Evolutionary conservation across 805 yeast species (phyloP).

Genomic region (Kodamaea jinghongensis): DNA sequence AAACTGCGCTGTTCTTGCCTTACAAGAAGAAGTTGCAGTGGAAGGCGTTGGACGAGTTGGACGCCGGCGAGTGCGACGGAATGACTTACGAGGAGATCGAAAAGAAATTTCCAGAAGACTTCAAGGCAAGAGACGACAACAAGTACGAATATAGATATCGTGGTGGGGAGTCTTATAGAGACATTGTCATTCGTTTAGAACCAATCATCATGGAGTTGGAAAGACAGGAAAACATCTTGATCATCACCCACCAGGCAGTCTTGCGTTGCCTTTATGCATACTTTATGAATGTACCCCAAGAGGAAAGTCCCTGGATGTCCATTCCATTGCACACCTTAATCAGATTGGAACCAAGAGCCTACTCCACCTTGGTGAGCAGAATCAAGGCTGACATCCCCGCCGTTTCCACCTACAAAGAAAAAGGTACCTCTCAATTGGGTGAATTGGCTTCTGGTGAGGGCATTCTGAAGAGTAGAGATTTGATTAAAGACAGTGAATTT

Average conservation of each 20-base stretch:
- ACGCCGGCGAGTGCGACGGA: constrained; percentile 97
- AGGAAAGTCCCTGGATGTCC: constrained; percentile 98
- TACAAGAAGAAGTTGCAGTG: constrained; percentile 77
- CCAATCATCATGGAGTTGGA: constrained; percentile 98
- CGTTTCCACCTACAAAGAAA: constrained; percentile 93
- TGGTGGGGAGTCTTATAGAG: constrained; percentile 96
- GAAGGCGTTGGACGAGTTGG: constrained; percentile 96
- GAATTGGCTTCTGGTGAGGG: constrained; percentile 40
- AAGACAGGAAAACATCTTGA: constrained; percentile 91
- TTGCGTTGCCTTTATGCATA: constrained; percentile 95
- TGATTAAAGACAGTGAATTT: constrained; percentile 39
- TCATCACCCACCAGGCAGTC: constrained; percentile 97
- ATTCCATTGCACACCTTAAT: constrained; percentile 95
- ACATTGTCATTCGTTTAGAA: constrained; percentile 89
- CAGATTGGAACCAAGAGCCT: constrained; percentile 93
- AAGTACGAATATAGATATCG: constrained; percentile 94
- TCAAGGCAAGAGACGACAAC: constrained; percentile 91
- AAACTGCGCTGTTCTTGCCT: constrained; percentile 80
- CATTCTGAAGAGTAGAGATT: constrained; percentile 46
- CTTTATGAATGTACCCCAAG: constrained; percentile 98
- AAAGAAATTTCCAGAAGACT: constrained; percentile 83
- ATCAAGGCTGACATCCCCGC: constrained; percentile 97
- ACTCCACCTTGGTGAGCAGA: constrained; percentile 80
- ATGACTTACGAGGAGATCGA: constrained; percentile 91
- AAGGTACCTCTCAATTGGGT: constrained; percentile 74